A percentile compares a stretch with the other conserved stretches of the same genome.
Conservation (phyloP, 2,329 filamentous ascomycete genomes). For the Penicillium freii region DNA sequence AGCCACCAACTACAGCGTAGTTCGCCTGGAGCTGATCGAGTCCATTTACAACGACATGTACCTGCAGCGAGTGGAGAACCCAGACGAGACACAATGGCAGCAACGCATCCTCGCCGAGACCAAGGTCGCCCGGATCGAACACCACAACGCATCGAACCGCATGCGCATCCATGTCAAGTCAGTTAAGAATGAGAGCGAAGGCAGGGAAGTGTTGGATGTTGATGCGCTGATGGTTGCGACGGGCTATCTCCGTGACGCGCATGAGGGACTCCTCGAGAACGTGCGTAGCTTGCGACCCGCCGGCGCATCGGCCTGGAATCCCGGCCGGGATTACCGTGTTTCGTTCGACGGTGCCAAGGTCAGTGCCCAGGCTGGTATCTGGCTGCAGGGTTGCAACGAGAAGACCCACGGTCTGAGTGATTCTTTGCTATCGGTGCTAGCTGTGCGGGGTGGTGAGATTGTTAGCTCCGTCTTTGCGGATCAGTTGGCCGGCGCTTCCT, state of each 20-base stretch:
- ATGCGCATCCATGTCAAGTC: constrained; percentile 62
- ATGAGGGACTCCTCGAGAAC: constrained; percentile 71
- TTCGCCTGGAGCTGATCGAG: constrained; percentile 86
- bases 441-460: constrained; percentile 73
- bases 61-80: constrained; percentile 70
- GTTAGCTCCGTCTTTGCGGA: constrained; percentile 69
- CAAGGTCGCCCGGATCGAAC: constrained; percentile 61
- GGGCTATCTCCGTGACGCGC: constrained; percentile 75
- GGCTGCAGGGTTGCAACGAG: constrained; percentile 93
- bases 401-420: constrained; percentile 85
- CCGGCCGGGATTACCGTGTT: constrained; percentile 76
- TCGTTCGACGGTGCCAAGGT: constrained; percentile 68
- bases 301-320: constrained; percentile 58
- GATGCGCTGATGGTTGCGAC: constrained; percentile 84
- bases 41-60: constrained; percentile 85
- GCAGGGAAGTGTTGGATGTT: constrained; percentile 66
- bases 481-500: constrained; percentile 27
- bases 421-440: constrained; percentile 74
- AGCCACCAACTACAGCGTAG: constrained; percentile 91
- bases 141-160: constrained; percentile 50
- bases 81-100: constrained; percentile 72
- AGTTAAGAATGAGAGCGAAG: constrained; percentile 33
- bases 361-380: constrained; percentile 72
- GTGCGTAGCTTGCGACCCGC: constrained; percentile 65
- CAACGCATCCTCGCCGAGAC: constrained; percentile 74